Base-by-base conservation (phyloP, 2,329 filamentous ascomycete species). In the Ceratocystis diversiconidia region DNA sequence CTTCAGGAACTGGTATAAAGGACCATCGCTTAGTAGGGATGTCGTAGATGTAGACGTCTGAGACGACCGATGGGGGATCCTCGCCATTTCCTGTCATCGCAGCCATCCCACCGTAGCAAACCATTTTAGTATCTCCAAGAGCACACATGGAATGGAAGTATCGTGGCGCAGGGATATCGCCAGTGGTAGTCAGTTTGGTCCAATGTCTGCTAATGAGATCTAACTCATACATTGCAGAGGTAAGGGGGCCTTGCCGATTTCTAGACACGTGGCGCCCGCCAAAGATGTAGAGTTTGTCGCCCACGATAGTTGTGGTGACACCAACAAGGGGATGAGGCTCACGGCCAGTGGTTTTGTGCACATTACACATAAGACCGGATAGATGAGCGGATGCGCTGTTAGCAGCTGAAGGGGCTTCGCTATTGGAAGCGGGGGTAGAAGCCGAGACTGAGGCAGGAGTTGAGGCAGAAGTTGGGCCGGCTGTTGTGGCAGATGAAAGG, bases 81-180 rank as follows among this genome's bases (percentile, higher is more conserved):
- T 79, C 78, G 17, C 76, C 74, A 60, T 75, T 71, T 43, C 80
- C 74, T 57, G 80, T 78, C n/a, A 65, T 12, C 2, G 64, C 61
- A 8, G 92, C 96, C 94, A 99, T 99, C 70, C 94, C 94, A 66
- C 94, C 94, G 75, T 97, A 99, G 75, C 92, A 97, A 2, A 99
- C 92, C 74, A 99, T 81, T 75, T 97, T 99, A 2, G 90, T 92
- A 73, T 97, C 94, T 25, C 94, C 94, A 1, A 99, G 78, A 1
- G 90, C 83, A 74, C 94, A 99, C 74, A 97, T 89, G 69, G 91
- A 97, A 78, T 99, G 94, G 70, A 99, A 99, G 74, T 99, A 99
- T 68, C 94, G 84, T 7, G 94, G 90, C 1, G 91, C 88, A 1
- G 94, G 94, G 46, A 95, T 79, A 71, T 97, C 91, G 57, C 94